These are phyloP conservation scores for Colletotrichum liaoningense DNA, from an alignment of 2,329 filamentous ascomycete genomes.

Conservation along the genomic window DNA sequence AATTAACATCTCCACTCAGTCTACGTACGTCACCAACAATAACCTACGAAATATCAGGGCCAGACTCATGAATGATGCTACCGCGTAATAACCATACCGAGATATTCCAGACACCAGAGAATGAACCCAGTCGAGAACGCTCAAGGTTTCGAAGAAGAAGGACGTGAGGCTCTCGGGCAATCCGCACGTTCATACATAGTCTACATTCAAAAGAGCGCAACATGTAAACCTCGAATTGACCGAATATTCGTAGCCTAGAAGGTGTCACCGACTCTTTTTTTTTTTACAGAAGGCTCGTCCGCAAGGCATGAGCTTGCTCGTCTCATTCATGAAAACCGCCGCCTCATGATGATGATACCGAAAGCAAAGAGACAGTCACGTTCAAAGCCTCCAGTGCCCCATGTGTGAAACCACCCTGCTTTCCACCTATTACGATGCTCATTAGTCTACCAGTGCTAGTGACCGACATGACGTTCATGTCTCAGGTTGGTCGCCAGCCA, in stretches of 20 bases:
- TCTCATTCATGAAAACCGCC: background rate
- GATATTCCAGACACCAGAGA: background rate
- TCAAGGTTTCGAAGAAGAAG: background rate
- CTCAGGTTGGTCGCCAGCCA: background rate
- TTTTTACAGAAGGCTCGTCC: background rate
- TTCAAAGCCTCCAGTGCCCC: background rate
- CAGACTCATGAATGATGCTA: background rate
- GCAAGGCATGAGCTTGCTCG: background rate
- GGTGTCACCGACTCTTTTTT: background rate
- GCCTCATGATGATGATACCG: background rate
- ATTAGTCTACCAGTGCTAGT: background rate
- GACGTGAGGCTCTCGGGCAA: background rate
- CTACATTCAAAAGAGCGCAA: background rate
- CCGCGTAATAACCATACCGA: background rate
- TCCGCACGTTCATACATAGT: background rate
- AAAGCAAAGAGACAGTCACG: background rate
- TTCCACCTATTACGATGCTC: background rate
- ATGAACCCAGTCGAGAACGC: rapidly evolving
- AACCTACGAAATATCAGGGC: background rate
- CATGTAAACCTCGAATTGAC: background rate
- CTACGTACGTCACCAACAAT: background rate
- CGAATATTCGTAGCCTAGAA: background rate
- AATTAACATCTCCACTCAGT: background rate
- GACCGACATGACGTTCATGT: background rate
- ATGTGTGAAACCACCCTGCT: background rate